phyloP scores from a whole-genome alignment of 208 protist genomes.

The Acanthamoeba castellanii region DNA sequence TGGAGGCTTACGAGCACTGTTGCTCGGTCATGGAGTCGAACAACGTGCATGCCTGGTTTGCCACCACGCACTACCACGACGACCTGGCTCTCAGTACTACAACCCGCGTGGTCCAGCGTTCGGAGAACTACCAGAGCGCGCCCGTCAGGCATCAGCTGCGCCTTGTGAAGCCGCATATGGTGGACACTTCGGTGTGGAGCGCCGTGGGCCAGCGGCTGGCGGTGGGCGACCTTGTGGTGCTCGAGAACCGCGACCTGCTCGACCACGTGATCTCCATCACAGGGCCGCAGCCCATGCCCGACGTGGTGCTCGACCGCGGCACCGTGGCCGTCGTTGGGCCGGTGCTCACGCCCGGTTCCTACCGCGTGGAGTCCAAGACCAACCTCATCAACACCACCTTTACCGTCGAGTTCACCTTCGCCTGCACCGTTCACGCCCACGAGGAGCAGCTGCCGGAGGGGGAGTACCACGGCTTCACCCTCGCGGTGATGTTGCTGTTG shows the following conservation, averaged over 20 bases:
- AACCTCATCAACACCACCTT: slow-evolving; percentile 8
- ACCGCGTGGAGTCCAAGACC: not conserved
- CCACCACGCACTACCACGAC: not conserved
- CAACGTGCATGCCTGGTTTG: not conserved
- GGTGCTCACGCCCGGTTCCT: not conserved
- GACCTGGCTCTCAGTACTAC: not conserved
- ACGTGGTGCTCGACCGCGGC: not conserved
- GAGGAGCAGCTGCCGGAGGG: too few species aligned
- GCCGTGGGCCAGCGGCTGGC: not conserved
- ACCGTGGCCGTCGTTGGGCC: not conserved
- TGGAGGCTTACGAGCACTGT: not conserved
- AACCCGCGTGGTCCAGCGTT: not conserved
- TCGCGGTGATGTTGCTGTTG: too few species aligned
- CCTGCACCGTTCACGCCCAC: not conserved
- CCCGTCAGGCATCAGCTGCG: not conserved
- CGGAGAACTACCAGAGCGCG: not conserved
- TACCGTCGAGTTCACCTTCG: not conserved
- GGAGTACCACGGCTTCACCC: too few species aligned
- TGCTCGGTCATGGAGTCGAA: not conserved
- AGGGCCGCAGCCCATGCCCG: not conserved
- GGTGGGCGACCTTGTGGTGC: not conserved
- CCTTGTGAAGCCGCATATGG: not conserved
- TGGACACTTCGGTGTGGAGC: too few species aligned
- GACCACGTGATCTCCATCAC: not conserved
- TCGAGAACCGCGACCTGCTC: not conserved